Base-by-base conservation (phyloP, 495 filamentous ascomycete genomes). In the Podospora sp. region DNA sequence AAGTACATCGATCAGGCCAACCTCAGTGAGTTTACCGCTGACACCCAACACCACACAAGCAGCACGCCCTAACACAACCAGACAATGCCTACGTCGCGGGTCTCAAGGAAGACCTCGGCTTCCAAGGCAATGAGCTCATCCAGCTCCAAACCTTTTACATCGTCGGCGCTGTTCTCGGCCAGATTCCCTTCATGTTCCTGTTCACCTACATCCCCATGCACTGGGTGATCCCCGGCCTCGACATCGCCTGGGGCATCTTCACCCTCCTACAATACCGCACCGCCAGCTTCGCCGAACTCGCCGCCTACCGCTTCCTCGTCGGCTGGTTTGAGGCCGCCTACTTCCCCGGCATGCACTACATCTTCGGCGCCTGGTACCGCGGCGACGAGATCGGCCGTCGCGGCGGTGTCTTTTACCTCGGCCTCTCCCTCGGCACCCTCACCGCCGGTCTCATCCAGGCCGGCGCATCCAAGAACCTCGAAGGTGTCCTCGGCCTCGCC, bases 371-470 rank as follows among this genome's bases (percentile, higher is more conserved):
- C n/a, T 76, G 70, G 72, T 75, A 75, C 24, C 68, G 68, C 12
- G 68, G 70, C 20, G 65, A 78, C 68, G 73, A 78, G 29, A 72
- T 76, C 56, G 75, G 76, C 22, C 78, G 82, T 14, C 77, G 84
- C 20, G 82, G 80, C 12, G 81, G 80, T 25, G 71, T 79, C 27
- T 86, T 85, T 71, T 84, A 84, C 53, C 73, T 83, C 61, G 81
- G 80, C 8, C 69, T 82, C 26, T 80, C 82, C 4, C 73, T 86
- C 6, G 84, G 82, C 20, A 81, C 81, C 0, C 66, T 85, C 4
- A 84, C 81, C 2, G 78, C 83, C n/a, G 82, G 82, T 12, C 69
- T 84, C 16, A 82, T 86, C 60, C 82, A 85, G 75, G 77, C 82
- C 0, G 83, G 77, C 0, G 77, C 82, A 26, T 82, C 79, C 6